Conservation (phyloP, 495 filamentous ascomycete species). For the Hypoxylon crocopeplum region DNA sequence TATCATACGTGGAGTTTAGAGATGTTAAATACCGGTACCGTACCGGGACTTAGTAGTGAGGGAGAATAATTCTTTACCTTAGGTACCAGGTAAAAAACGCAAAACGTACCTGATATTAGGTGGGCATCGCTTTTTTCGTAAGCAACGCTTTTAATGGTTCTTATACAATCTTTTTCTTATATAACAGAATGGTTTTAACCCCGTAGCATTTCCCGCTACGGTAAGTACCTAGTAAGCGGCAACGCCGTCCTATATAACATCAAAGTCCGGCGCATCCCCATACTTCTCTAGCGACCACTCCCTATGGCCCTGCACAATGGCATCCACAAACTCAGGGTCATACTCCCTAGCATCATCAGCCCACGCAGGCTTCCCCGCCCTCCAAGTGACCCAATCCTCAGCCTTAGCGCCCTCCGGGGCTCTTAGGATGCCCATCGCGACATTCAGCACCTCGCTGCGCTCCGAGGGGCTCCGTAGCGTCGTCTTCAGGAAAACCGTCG, state of each 20-base stretch:
- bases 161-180: no score
- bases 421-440: constrained; percentile 60
- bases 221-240: no score
- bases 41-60: no score
- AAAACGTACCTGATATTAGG: no score
- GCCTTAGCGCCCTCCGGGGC: constrained; percentile 58
- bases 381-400: constrained; percentile 50
- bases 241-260: constrained; percentile 15
- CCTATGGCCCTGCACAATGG: constrained; percentile 32
- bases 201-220: no score
- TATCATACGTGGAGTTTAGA: no score
- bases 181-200: no score
- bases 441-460: constrained; percentile 50
- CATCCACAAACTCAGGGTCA: constrained; percentile 37
- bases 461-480: constrained; percentile 14
- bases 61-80: no score
- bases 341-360: constrained; percentile 20
- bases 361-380: constrained; percentile 35
- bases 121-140: no score
- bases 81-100: no score
- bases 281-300: constrained; percentile 32
- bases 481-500: constrained; percentile 58
- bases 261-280: constrained; percentile 9
- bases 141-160: no score
- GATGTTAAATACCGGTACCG: no score